A percentile compares a stretch with the other conserved stretches of the same genome.
Conservation (phyloP, 2,329 filamentous ascomycete species). For the Albifimbria verrucaria region DNA sequence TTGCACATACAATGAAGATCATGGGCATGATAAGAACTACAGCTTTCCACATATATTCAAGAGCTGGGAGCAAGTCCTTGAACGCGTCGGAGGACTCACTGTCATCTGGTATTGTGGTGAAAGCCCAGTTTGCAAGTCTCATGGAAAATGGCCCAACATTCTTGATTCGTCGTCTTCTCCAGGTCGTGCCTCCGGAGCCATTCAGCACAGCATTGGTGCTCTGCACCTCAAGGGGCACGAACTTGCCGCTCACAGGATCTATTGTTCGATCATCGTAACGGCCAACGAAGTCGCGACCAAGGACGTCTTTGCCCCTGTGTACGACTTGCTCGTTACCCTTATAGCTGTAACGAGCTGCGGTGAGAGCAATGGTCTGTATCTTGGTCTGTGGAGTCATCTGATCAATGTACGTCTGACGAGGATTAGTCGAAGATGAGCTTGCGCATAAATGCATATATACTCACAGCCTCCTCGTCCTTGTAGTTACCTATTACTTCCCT, state of each 20-base stretch:
- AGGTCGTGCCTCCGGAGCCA: not conserved
- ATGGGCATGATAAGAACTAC: not conserved
- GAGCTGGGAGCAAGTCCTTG: not conserved
- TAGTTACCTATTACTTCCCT: too few relatives aligned
- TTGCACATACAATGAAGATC: not conserved
- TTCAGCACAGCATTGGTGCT: not conserved
- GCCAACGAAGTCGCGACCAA: not conserved
- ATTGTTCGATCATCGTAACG: not conserved
- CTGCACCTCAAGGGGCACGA: not conserved
- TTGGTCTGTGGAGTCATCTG: too few relatives aligned
- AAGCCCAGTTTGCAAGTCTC: not conserved
- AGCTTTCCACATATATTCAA: not conserved
- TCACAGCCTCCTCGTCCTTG: too few relatives aligned
- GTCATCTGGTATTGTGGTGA: not conserved
- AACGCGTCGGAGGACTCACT: not conserved
- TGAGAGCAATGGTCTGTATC: too few relatives aligned
- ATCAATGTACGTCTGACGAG: too few relatives aligned
- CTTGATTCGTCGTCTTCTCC: not conserved
- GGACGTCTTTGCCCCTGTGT: not conserved
- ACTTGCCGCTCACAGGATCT: not conserved
- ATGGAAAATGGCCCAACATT: not conserved
- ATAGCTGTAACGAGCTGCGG: too few relatives aligned
- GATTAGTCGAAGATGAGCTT: too few relatives aligned
- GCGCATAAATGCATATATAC: too few relatives aligned
- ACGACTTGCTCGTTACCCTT: too few relatives aligned